Percentiles rank a stretch among this genome's conserved stretches.
These are phyloP conservation scores for Penstemon davidsonii DNA, from an alignment of 257 asterid genomes.

Conservation along the genomic window DNA sequence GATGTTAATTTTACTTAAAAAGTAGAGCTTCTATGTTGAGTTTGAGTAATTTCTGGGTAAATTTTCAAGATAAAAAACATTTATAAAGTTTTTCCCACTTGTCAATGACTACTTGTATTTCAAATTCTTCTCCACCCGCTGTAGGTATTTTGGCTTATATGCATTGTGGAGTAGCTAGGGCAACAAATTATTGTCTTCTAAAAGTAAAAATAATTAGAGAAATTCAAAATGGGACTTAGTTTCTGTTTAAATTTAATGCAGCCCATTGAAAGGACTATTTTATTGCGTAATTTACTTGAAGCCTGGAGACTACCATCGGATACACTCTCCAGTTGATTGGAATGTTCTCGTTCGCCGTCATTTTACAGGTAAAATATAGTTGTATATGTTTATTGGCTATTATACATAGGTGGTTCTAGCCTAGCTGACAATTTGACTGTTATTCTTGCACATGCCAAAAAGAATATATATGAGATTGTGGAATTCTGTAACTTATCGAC, in stretches of 20 bases:
- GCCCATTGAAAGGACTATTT: conserved; percentile 84
- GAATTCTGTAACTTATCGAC: conserved; percentile 23
- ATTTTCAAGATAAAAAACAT: conserved; percentile 6
- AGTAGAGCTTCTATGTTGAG: not conserved
- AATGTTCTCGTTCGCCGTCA: conserved; percentile 73
- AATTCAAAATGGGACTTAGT: conserved; percentile 15
- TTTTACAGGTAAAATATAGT: conserved; percentile 63
- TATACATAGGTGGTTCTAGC: conserved; percentile 2
- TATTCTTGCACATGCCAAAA: conserved; percentile 16
- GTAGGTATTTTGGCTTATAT: not conserved
- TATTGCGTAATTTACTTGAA: conserved; percentile 95
- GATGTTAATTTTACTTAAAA: not conserved
- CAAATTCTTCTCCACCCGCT: conserved; percentile 1
- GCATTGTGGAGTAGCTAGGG: conserved; percentile 8
- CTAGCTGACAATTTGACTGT: conserved; percentile 1
- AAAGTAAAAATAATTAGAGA: conserved; percentile 1
- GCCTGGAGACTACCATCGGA: conserved; percentile 97
- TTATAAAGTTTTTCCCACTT: conserved; percentile 1
- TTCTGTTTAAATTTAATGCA: conserved; percentile 37
- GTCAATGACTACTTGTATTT: conserved; percentile 11
- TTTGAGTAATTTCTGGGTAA: not conserved
- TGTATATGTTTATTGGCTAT: not conserved
- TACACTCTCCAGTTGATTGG: conserved; percentile 98
- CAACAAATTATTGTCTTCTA: not conserved
- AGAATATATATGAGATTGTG: conserved; percentile 16